phyloP scores from a whole-genome alignment of 495 filamentous ascomycete genomes.

The Umbilicaria muhlenbergii region DNA sequence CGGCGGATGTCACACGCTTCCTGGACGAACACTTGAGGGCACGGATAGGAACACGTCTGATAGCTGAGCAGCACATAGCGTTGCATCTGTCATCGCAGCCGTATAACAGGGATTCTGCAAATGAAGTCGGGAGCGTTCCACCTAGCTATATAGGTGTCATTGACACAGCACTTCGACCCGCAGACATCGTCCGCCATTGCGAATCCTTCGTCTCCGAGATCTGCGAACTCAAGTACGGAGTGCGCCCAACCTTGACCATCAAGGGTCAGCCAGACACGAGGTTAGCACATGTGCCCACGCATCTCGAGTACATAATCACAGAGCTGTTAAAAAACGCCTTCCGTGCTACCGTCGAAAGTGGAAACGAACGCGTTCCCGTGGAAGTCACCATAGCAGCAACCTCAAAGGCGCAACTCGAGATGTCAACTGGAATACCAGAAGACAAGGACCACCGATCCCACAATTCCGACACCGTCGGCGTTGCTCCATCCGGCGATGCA shows the following conservation, averaged over 20 bases:
- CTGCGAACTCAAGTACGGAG: slow-evolving; percentile 89
- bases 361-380: slow-evolving; percentile 62
- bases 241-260: slow-evolving; percentile 65
- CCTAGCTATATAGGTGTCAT: slow-evolving; percentile 89
- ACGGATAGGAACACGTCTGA: slow-evolving; percentile 81
- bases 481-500: slow-evolving; percentile 18
- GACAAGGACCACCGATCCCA: slow-evolving; percentile 9
- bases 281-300: slow-evolving; percentile 86
- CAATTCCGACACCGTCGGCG: slow-evolving; percentile 1
- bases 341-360: slow-evolving; percentile 73
- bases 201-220: slow-evolving; percentile 87
- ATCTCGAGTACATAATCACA: slow-evolving; percentile 92
- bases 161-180: slow-evolving; percentile 77
- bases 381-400: slow-evolving; percentile 86
- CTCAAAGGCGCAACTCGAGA: slow-evolving; percentile 31
- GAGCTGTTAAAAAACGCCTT: slow-evolving; percentile 96
- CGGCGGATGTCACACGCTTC: slow-evolving; percentile 69
- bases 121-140: slow-evolving; percentile 29
- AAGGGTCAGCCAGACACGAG: slow-evolving; percentile 66
- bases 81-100: slow-evolving; percentile 72
- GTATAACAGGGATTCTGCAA: slow-evolving; percentile 32
- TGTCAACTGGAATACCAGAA: neutral
- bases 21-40: slow-evolving; percentile 89
- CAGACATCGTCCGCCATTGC: slow-evolving; percentile 62
- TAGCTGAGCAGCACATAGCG: slow-evolving; percentile 94